Evolutionary conservation across 1,139 yeast genomes (phyloP), one percentile per base, ranked within the genome.

Genomic region (Hyphopichia fennica): DNA sequence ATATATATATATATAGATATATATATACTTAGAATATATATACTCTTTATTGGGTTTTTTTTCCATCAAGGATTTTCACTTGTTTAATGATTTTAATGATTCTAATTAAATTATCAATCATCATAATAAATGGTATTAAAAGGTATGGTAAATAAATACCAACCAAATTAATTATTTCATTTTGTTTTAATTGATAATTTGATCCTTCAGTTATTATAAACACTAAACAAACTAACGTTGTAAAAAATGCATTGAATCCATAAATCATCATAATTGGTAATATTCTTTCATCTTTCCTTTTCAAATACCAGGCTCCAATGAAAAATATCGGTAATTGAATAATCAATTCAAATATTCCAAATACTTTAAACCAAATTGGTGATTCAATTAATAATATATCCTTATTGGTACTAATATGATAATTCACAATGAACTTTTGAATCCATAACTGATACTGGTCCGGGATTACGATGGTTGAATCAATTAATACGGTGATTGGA

Each of bases 311-410:
- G 0, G 65, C 54, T 20, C 64, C 84, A 42, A 67, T 57, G 40
- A 84, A 57, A 60, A 91, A 91, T 25, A 86, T 69, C 0, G 98
- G 98, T 40, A 86, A 62, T 63, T 91, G 98, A 54, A 86, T 75
- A 3, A 81, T 43, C 40, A 90, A 51, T 60, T 91, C 98, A 39
- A 88, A 58, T 53, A 75, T 63, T 1, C 90, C 95, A 61, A 85
- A 89, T 31, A 77, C 65, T 48, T 75, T 67, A 44, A 91, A 73
- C 96, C 96, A 90, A 5, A 63, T 82, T 6, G 87, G 81, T 10
- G 63, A 55, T 13, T 73, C 62, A 3, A 62, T 58, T 13, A 88
- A 70, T 28, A 91, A 67, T 48, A 87, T 80, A 61, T 91, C 98
- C 44, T 84, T 77, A 64, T 90, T 87, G 30, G 65, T 52, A 3